Percentiles rank a stretch among this genome's conserved stretches.
Conservation (phyloP, 2,329 filamentous ascomycete species). For the Alternaria dauci region DNA sequence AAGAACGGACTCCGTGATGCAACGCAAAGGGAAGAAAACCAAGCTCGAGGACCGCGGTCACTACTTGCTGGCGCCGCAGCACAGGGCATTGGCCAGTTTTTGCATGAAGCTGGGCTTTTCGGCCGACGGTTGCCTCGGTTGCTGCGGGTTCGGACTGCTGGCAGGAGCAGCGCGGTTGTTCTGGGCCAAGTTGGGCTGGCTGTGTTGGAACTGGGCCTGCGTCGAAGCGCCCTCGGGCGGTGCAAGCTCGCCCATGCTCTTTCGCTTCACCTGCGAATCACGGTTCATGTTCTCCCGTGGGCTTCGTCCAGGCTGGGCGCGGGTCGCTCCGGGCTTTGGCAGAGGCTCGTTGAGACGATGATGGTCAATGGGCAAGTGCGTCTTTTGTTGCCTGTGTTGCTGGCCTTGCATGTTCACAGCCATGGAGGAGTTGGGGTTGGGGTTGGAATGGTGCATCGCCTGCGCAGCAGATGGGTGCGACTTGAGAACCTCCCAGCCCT, state of each 20-base stretch:
- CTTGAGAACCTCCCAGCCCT: constrained; percentile 88
- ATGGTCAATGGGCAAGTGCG: constrained; percentile 54
- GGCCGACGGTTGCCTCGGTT: constrained; percentile 68
- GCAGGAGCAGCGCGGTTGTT: constrained; percentile 67
- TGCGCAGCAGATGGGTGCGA: constrained; percentile 74
- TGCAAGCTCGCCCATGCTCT: constrained; percentile 78
- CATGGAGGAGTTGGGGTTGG: constrained; percentile 80
- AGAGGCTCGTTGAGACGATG: constrained; percentile 59
- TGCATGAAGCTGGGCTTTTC: constrained; percentile 78
- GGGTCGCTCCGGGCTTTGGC: constrained; percentile 69
- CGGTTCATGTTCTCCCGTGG: constrained; percentile 43
- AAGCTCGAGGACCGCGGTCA: constrained; percentile 30
- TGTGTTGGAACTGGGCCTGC: constrained; percentile 96
- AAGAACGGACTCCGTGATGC: constrained; percentile 48
- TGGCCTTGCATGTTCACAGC: constrained; percentile 81
- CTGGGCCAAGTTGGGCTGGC: constrained; percentile 80
- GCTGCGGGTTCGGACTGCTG: constrained; percentile 56
- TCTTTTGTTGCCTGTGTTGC: constrained; percentile 68
- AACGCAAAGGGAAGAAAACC: constrained; percentile 36
- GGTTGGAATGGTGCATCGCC: constrained; percentile 77
- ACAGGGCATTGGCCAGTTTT: constrained; percentile 91
- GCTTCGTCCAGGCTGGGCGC: constrained; percentile 56
- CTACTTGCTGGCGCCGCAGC: constrained; percentile 68
- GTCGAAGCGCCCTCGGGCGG: constrained; percentile 85
- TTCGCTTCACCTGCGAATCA: constrained; percentile 63